Percentiles rank a stretch among this genome's conserved stretches.
Conservation (phyloP, 164 flowering plant genomes). For the Santalum album region DNA sequence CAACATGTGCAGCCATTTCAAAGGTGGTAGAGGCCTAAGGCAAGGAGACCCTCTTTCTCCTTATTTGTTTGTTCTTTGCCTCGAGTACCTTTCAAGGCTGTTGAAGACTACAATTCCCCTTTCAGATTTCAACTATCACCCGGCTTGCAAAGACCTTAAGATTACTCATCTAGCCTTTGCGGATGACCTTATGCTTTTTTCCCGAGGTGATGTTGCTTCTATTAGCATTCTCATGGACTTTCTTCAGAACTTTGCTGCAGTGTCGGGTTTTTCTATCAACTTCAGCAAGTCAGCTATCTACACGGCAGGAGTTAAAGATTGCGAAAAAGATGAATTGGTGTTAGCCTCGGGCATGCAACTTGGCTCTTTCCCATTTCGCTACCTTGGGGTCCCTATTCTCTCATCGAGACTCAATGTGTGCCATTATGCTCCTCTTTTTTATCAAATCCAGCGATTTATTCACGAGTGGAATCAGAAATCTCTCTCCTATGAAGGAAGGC, state of each 20-base stretch:
- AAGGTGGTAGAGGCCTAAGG: not conserved
- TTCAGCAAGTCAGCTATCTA: not conserved
- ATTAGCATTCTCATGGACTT: not conserved
- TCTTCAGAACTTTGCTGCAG: not conserved
- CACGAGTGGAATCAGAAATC: not conserved
- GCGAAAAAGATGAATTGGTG: not conserved
- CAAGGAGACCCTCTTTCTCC: constrained; percentile 2
- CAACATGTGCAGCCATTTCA: not conserved
- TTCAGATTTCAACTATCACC: not conserved
- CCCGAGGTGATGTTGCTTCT: not conserved
- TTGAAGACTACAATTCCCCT: not conserved
- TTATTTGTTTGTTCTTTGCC: not conserved
- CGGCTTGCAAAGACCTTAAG: not conserved
- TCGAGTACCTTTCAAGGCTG: not conserved
- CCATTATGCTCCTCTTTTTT: not conserved
- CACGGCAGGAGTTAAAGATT: not conserved
- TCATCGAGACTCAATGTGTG: not conserved
- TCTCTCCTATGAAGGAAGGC: not conserved
- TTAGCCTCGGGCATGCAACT: not conserved
- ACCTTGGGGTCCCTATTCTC: not conserved
- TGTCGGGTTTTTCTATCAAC: not conserved
- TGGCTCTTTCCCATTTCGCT: not conserved
- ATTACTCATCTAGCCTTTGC: not conserved
- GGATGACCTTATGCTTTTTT: not conserved
- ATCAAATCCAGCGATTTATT: not conserved